These are phyloP conservation scores for Deinandra increscens DNA, from an alignment of 129 eudicot genomes.

Conservation along the genomic window DNA sequence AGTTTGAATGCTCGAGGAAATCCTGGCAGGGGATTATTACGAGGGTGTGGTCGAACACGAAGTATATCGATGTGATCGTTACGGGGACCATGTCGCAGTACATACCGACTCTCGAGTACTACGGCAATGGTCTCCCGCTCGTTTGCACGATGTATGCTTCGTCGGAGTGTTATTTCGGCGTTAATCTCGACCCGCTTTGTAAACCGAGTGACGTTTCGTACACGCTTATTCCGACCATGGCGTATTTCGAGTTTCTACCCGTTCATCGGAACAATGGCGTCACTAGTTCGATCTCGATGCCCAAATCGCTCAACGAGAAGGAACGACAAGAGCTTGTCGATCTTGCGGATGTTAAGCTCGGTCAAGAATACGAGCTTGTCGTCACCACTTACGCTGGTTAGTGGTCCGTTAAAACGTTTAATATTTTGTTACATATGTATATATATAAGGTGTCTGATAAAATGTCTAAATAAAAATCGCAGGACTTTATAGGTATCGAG, in stretches of 20 bases:
- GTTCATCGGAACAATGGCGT: constrained; percentile 50
- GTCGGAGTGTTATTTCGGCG: constrained; percentile 72
- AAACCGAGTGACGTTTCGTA: constrained; percentile 74
- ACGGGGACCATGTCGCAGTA: constrained; percentile 88
- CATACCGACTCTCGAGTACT: constrained; percentile 70
- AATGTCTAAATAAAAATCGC: constrained; percentile 5
- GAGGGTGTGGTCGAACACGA: constrained; percentile 74
- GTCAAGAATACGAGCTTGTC: constrained; percentile 77
- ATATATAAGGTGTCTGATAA: not conserved
- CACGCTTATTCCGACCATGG: constrained; percentile 75
- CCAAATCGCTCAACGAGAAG: constrained; percentile 53
- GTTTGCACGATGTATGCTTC: constrained; percentile 82
- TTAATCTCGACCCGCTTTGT: constrained; percentile 66
- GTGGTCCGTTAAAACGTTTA: not conserved
- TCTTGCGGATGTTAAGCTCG: constrained; percentile 65
- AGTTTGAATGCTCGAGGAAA: constrained; percentile 51
- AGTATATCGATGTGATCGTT: constrained; percentile 66
- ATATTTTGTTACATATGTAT: not conserved
- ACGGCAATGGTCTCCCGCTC: constrained; percentile 68
- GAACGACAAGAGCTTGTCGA: constrained; percentile 61
- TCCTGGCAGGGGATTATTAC: constrained; percentile 77
- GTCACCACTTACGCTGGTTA: constrained; percentile 81
- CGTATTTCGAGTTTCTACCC: constrained; percentile 69
- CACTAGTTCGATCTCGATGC: constrained; percentile 29
- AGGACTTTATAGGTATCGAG: constrained; percentile 76